A percentile compares a stretch with the other conserved stretches of the same genome.
Evolutionary conservation across 1,284 basidiomycete genomes (phyloP).

Genomic region (Pseudozyma sp.): DNA sequence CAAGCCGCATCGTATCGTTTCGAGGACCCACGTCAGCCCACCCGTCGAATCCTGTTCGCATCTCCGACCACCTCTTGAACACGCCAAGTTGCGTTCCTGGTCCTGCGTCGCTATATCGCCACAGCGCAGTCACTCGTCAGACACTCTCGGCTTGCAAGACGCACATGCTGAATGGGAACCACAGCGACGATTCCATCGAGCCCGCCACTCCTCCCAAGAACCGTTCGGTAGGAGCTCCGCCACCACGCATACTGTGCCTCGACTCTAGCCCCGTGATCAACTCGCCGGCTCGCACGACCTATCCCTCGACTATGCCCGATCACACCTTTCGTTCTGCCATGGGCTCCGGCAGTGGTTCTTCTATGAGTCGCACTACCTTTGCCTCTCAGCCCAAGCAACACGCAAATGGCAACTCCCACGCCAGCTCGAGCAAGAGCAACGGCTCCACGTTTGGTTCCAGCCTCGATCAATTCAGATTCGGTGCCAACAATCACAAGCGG

Average conservation of each 20-base stretch:
- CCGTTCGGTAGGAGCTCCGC: not conserved
- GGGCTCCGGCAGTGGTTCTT: constrained; percentile 24
- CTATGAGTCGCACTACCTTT: constrained; percentile 35
- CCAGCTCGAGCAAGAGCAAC: constrained; percentile 10
- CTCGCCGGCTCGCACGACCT: constrained; percentile 6
- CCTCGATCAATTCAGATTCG: constrained; percentile 45
- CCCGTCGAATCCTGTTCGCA: too few species aligned
- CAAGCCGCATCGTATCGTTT: too few species aligned
- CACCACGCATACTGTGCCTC: constrained; percentile 32
- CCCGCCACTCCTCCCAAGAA: constrained; percentile 37
- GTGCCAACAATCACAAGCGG: constrained; percentile 11
- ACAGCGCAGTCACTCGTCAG: too few species aligned
- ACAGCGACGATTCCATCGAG: constrained; percentile 46
- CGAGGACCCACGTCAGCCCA: too few species aligned
- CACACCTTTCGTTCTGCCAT: constrained; percentile 41
- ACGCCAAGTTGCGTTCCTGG: too few species aligned
- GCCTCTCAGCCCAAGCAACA: constrained; percentile 7
- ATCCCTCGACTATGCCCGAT: constrained; percentile 17
- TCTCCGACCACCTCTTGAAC: too few species aligned
- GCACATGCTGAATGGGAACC: constrained; percentile 30
- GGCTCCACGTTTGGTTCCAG: constrained; percentile 21
- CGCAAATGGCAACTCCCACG: constrained; percentile 6
- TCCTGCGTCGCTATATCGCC: too few species aligned
- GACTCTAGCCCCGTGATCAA: constrained; percentile 37
- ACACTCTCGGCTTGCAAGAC: not conserved